These are phyloP conservation scores for Candida jianshihensis DNA, from an alignment of 805 yeast species.

Conservation along the genomic window DNA sequence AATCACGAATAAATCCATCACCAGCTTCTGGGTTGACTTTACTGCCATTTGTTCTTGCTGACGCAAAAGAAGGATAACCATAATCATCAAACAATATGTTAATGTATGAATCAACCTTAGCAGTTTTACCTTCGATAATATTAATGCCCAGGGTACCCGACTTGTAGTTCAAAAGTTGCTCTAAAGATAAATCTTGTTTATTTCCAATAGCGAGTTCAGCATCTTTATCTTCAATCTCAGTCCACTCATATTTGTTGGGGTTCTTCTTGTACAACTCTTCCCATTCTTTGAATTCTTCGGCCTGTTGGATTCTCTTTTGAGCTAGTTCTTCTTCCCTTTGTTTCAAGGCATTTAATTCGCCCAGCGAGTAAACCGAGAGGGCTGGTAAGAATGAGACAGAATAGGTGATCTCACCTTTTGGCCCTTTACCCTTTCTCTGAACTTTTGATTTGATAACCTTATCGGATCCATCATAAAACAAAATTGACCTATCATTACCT, in stretches of 20 bases:
- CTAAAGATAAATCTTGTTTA: slow-evolving; percentile 43
- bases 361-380: slow-evolving; percentile 52
- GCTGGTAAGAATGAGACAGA: slow-evolving; percentile 61
- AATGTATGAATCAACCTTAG: slow-evolving; percentile 41
- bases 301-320: slow-evolving; percentile 27
- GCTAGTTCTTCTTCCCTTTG: slow-evolving; percentile 33
- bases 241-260: slow-evolving; percentile 63
- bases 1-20: slow-evolving; percentile 62
- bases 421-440: slow-evolving; percentile 29
- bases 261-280: slow-evolving; percentile 42
- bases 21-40: slow-evolving; percentile 42
- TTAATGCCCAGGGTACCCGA: slow-evolving; percentile 59
- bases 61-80: slow-evolving; percentile 48
- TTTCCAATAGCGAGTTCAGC: slow-evolving; percentile 26
- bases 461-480: slow-evolving; percentile 45
- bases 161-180: slow-evolving; percentile 45
- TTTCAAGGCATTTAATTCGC: slow-evolving; percentile 44
- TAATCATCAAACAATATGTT: slow-evolving; percentile 63
- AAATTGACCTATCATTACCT: slow-evolving; percentile 38
- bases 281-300: slow-evolving; percentile 36
- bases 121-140: slow-evolving; percentile 41
- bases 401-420: slow-evolving; percentile 45
- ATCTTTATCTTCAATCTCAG: slow-evolving; percentile 37
- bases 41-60: slow-evolving; percentile 42
- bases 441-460: slow-evolving; percentile 32